phyloP scores from a whole-genome alignment of 2,329 filamentous ascomycete species.

The Fusarium scirpi region DNA sequence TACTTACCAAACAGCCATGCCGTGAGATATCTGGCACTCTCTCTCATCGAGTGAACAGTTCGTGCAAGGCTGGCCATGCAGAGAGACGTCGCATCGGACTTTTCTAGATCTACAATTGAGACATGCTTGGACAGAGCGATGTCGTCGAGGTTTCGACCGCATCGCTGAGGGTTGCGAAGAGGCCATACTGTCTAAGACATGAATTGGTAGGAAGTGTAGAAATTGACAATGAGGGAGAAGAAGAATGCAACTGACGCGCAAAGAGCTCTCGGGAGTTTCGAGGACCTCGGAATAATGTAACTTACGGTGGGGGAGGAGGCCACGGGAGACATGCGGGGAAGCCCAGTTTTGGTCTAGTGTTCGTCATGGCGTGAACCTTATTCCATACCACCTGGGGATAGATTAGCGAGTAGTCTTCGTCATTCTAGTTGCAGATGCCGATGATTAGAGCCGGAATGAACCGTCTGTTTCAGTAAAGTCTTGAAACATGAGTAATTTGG shows the following conservation, averaged over 20 bases:
- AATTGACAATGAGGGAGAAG: background rate
- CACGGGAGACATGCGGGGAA: background rate
- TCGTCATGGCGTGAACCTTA: background rate
- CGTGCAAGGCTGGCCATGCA: background rate
- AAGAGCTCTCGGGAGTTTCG: background rate
- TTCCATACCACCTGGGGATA: no score
- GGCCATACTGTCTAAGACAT: background rate
- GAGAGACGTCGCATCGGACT: constrained; percentile 5
- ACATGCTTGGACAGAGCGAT: background rate
- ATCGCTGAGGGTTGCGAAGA: background rate
- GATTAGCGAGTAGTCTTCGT: no score
- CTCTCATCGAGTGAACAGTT: background rate
- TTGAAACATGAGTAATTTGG: background rate
- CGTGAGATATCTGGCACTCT: background rate
- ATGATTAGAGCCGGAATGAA: background rate
- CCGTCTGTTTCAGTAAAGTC: background rate
- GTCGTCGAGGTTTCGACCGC: background rate
- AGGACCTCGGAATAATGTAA: background rate
- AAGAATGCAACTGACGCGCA: background rate
- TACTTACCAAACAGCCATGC: background rate
- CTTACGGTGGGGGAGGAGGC: background rate
- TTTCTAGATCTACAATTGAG: constrained; percentile 3
- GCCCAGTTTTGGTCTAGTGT: background rate
- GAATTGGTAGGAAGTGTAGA: background rate
- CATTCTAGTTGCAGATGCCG: background rate